Base-by-base conservation (phyloP, 179 eudicot species). In the Actinidia chinensis region DNA sequence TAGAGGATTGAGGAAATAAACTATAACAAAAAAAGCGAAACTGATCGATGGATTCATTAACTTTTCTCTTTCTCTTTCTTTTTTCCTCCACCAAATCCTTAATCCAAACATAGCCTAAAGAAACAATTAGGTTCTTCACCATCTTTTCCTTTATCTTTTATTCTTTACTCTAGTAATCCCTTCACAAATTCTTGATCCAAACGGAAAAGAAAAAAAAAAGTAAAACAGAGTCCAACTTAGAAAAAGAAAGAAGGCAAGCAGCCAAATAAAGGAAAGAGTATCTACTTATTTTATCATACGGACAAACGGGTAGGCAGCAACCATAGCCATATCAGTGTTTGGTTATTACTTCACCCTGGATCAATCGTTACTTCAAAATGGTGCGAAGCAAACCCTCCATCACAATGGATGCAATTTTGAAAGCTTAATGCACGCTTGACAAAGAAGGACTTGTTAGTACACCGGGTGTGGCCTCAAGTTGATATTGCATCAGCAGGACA, bases 291-390 rank as follows among this genome's bases (percentile, higher is more conserved):
- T 87, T 94, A 76, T 94, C 97, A 42, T 89, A 94, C 23, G 98
- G 98, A 76, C 98, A 94, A 71, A 91, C 85, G 8, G 97, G 91
- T 54, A 90, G 79, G 87, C 98, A 94, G 56, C 98, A 93, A 51
- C 98, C 97, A 78, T 97, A 94, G 76, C 97, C 98, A 79, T 94
- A 94, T 80, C 98, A 94, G 60, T 97, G 89, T 63, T 94, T 97
- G 47, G 90, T 83, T 64, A 89, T 84, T 70, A 94, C 97, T 79
- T 97, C 98, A 81, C 93, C 93, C 96, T 92, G 81, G 68, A 81
- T 66, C 28, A 70, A 33, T 22, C 55, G 60, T 23, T 36, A 59
- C 48, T 71, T 44, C n/a, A 77, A 74, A 54, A n/a, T 54, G 51
- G 47, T 52, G 14, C 77, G 65, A 61, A 47, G 44, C 54, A 70